These are phyloP conservation scores for Fraxinus sp. DNA, from an alignment of 305 asterid species.

Conservation along the genomic window DNA sequence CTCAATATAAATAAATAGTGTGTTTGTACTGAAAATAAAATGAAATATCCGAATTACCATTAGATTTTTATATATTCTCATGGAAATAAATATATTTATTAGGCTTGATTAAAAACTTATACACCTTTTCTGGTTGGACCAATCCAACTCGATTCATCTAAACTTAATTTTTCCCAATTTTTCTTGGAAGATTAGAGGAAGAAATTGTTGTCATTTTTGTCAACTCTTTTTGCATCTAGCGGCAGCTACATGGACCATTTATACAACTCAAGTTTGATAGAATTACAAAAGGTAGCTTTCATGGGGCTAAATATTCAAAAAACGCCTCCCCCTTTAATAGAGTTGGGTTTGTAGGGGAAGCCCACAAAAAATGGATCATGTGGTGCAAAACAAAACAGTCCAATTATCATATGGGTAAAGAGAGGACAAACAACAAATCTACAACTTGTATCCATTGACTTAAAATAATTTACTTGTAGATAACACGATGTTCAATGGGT, in stretches of 20 bases:
- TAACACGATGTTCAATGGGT: background rate
- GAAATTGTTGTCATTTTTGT: background rate
- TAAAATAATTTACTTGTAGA: background rate
- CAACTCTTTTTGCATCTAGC: constrained; percentile 10
- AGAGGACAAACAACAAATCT: constrained; percentile 4
- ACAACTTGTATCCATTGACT: constrained; percentile 34
- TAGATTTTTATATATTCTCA: background rate
- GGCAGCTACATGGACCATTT: constrained; percentile 32
- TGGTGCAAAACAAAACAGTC: background rate
- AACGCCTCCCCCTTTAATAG: background rate
- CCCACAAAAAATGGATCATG: constrained; percentile 23
- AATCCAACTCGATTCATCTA: background rate
- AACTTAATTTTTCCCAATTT: background rate
- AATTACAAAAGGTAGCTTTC: constrained; percentile 23
- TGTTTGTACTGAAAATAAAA: no score
- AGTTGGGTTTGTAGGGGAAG: constrained; percentile 22
- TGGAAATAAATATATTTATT: background rate
- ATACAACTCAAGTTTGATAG: constrained; percentile 12
- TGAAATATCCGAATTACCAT: background rate
- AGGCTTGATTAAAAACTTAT: background rate
- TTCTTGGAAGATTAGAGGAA: background rate
- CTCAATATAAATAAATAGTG: background rate
- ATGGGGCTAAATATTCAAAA: constrained; percentile 10
- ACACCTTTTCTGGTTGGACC: background rate
- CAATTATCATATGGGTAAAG: background rate